Percentiles rank a stretch among this genome's conserved stretches.
Evolutionary conservation across 306 rosid genomes (phyloP).

Genomic region (Senna tora): DNA sequence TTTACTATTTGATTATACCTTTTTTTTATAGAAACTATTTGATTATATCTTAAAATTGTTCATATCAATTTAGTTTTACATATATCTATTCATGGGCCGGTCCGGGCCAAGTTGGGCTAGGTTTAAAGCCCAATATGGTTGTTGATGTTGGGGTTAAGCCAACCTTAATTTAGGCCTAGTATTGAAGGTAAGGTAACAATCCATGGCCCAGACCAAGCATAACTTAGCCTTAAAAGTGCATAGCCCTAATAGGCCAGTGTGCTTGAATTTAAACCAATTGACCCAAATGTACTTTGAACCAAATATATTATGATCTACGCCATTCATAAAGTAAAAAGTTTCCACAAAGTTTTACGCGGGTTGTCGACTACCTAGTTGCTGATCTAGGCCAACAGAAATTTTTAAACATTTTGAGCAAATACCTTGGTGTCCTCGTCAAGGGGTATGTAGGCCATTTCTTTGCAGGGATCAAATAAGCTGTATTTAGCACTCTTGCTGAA

Average conservation of each 20-base stretch:
- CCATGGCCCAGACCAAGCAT: neutral
- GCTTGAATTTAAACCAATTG: no score
- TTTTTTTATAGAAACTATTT: no score
- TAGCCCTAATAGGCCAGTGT: no score
- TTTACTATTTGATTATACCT: no score
- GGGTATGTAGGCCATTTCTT: constrained; percentile 98
- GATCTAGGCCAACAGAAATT: no score
- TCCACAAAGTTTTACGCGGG: no score
- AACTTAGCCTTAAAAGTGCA: neutral
- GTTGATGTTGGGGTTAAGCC: neutral
- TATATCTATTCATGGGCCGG: neutral
- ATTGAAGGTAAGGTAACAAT: neutral
- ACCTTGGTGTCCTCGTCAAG: constrained; percentile 96
- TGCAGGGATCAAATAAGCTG: constrained; percentile 94
- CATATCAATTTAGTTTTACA: neutral
- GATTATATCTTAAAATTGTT: neutral
- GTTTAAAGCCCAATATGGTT: no score
- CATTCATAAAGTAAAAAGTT: no score
- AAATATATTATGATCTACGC: no score
- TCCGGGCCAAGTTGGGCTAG: no score
- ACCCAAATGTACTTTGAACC: no score
- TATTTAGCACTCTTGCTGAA: constrained; percentile 99
- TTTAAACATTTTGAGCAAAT: constrained; percentile 17
- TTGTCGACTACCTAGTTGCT: no score
- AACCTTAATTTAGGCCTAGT: neutral